Evolutionary conservation across 2,329 filamentous ascomycete genomes (phyloP).

Genomic region (Aspergillus calidoustus): DNA sequence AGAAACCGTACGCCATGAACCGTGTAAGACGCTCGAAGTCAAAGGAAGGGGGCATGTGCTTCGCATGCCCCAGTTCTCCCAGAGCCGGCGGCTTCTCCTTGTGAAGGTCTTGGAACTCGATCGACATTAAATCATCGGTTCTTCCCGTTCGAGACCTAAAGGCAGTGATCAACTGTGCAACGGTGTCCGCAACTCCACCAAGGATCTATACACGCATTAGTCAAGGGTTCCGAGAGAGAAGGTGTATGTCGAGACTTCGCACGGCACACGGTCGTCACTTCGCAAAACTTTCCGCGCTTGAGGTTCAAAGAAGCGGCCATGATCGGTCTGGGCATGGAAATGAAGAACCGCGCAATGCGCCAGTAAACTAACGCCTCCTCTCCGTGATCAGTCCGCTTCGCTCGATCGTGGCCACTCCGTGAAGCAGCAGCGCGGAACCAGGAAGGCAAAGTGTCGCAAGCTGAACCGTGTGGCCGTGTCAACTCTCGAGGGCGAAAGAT

Average conservation of each 20-base stretch:
- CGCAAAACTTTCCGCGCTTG: neutral
- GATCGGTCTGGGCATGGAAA: neutral
- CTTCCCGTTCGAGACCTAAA: slow-evolving; percentile 67
- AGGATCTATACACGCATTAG: slow-evolving; percentile 61
- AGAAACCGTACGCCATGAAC: slow-evolving; percentile 97
- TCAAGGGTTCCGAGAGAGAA: slow-evolving; percentile 7
- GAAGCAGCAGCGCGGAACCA: neutral
- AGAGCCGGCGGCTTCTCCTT: slow-evolving; percentile 72
- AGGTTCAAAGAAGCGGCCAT: neutral
- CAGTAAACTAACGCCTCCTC: neutral
- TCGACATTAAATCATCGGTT: slow-evolving; percentile 72
- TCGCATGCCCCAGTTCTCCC: slow-evolving; percentile 68
- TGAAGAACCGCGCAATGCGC: no score
- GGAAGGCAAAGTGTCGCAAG: slow-evolving; percentile 1
- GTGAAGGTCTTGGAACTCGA: slow-evolving; percentile 88
- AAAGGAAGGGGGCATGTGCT: slow-evolving; percentile 75
- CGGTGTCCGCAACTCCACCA: slow-evolving; percentile 93
- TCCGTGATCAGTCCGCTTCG: neutral
- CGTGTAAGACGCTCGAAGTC: slow-evolving; percentile 93
- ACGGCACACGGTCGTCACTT: slow-evolving; percentile 1
- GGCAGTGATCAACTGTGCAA: slow-evolving; percentile 89
- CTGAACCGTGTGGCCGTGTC: neutral
- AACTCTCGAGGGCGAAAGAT: neutral
- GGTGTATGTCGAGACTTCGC: neutral
- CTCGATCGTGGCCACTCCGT: neutral